Conservation (phyloP, 768 basidiomycete species). For the Pholiota molesta region DNA sequence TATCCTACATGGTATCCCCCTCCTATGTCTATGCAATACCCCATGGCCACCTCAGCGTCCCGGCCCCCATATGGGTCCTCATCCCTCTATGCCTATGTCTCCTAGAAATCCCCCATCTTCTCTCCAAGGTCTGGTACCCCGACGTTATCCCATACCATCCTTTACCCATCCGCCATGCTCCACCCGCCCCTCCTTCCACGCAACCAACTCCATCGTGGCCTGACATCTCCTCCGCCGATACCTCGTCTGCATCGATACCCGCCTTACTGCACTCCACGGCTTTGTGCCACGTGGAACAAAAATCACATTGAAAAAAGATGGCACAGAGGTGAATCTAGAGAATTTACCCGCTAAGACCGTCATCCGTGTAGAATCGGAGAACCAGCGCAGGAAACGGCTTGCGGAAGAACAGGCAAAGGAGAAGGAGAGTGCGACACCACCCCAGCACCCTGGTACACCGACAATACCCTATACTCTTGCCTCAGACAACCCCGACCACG, state of each 20-base stretch:
- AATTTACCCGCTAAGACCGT: constrained; percentile 46
- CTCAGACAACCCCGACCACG: too few species aligned
- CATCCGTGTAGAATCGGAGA: too few species aligned
- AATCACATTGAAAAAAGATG: constrained; percentile 67
- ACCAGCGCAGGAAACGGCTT: too few species aligned
- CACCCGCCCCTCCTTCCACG: constrained; percentile 52
- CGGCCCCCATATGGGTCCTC: constrained; percentile 50
- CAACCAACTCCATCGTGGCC: constrained; percentile 46
- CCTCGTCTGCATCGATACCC: constrained; percentile 52
- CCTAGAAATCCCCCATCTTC: constrained; percentile 61
- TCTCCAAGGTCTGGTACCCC: constrained; percentile 66
- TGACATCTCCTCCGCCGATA: constrained; percentile 71
- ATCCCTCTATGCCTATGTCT: constrained; percentile 64
- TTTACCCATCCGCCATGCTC: constrained; percentile 46
- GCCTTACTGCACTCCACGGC: constrained; percentile 62
- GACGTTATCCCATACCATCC: constrained; percentile 69
- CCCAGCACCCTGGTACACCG: too few species aligned
- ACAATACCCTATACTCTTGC: too few species aligned
- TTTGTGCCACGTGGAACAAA: constrained; percentile 62
- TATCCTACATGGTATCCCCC: constrained; percentile 43
- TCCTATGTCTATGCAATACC: constrained; percentile 39
- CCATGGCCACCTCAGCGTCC: constrained; percentile 51
- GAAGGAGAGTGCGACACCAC: too few species aligned
- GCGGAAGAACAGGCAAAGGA: too few species aligned
- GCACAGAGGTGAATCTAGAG: constrained; percentile 64